phyloP scores from a whole-genome alignment of 192 early-diverging fungal species.

The Backusella liffmaniae region DNA sequence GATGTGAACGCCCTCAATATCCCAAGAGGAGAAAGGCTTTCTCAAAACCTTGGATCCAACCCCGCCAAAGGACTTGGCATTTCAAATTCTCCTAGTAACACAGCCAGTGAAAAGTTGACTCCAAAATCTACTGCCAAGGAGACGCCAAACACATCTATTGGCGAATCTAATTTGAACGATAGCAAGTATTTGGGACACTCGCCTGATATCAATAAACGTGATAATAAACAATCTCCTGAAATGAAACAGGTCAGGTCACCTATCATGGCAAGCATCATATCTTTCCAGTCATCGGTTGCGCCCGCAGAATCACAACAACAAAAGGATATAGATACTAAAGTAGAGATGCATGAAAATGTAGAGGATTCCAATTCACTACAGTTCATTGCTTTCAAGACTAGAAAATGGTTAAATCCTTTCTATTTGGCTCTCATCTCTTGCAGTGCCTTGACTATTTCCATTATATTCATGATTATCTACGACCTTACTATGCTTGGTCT shows the following conservation, averaged over 20 bases:
- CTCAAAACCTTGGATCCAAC: not conserved
- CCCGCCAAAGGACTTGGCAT: conserved; percentile 1
- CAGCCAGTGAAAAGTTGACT: not conserved
- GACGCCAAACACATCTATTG: not conserved
- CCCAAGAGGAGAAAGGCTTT: not conserved
- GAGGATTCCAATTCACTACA: not conserved
- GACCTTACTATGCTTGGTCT: conserved; percentile 49
- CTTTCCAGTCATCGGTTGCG: conserved; percentile 9
- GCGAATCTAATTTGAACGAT: not conserved
- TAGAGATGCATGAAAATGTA: not conserved
- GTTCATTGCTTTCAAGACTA: conserved; percentile 20
- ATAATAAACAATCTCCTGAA: not conserved
- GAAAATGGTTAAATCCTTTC: conserved; percentile 26
- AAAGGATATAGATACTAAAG: not conserved
- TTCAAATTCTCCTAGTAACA: not conserved
- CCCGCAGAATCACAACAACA: not conserved
- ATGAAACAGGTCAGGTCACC: not conserved
- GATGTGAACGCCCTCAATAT: not conserved
- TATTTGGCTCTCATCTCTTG: conserved; percentile 12
- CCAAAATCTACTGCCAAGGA: not conserved
- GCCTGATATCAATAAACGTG: not conserved
- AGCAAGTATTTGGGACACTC: not conserved
- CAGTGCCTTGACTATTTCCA: conserved; percentile 32
- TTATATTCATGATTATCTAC: conserved; percentile 50
- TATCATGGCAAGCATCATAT: conserved; percentile 11